phyloP scores from a whole-genome alignment of 1,284 basidiomycete genomes.

The Naganishia liquefaciens region DNA sequence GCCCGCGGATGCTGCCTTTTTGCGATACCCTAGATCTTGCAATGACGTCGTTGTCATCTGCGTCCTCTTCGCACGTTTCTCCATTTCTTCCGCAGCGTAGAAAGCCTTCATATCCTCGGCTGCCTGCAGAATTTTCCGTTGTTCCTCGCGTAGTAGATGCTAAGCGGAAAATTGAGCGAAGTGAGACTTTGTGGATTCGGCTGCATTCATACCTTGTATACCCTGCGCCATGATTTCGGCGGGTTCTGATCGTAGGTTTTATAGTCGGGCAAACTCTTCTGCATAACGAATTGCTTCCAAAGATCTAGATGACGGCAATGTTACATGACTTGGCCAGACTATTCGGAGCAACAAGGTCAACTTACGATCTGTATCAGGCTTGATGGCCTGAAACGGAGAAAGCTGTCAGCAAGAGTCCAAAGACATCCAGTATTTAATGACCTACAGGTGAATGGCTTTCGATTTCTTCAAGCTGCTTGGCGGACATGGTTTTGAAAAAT shows the following conservation, averaged over 20 bases:
- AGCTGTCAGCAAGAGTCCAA: neutral
- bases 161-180: neutral
- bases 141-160: constrained; percentile 17
- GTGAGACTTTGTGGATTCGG: neutral
- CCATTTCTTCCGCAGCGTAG: constrained; percentile 26
- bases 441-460: constrained; percentile 31
- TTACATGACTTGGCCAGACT: neutral
- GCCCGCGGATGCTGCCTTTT: neutral
- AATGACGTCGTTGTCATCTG: constrained; percentile 10
- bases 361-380: constrained; percentile 32
- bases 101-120: constrained; percentile 28
- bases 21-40: constrained; percentile 19
- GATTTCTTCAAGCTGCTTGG: constrained; percentile 29
- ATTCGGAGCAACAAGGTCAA: neutral
- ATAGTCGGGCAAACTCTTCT: constrained; percentile 25
- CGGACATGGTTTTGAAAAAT: constrained; percentile 31
- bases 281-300: constrained; percentile 29
- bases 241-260: constrained; percentile 16
- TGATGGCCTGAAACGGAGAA: constrained; percentile 5
- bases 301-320: constrained; percentile 16
- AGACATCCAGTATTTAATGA: neutral
- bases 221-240: constrained; percentile 29
- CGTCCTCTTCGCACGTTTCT: constrained; percentile 13
- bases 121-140: constrained; percentile 25
- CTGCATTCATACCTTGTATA: constrained; percentile 25